Evolutionary conservation across 768 basidiomycete species (phyloP).

Genomic region (Xerocomus brunneocitrinus): DNA sequence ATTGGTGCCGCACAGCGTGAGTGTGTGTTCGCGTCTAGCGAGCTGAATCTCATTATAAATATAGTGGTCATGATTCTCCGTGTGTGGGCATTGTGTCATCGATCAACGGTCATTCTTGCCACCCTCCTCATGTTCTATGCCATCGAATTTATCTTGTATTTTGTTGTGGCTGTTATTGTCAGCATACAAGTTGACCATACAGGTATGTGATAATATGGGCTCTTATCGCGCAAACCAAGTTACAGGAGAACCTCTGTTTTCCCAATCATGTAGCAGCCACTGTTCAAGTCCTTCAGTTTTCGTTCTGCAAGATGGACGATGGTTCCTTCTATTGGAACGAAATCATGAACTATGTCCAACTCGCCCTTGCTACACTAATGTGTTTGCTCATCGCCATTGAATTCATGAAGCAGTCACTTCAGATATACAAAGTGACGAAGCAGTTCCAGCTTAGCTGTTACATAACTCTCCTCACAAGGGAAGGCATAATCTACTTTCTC

Average conservation of each 20-base stretch:
- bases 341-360: background rate
- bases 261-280: background rate
- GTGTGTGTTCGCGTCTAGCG: background rate
- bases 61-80: conserved; percentile 3
- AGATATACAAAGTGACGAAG: background rate
- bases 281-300: background rate
- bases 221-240: too few relatives aligned
- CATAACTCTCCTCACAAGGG: background rate
- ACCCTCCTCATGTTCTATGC: background rate
- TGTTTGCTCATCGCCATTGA: background rate
- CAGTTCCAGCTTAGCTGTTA: background rate
- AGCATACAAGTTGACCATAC: background rate
- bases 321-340: background rate
- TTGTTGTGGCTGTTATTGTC: background rate
- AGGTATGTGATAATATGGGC: background rate
- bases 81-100: background rate
- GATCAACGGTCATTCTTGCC: background rate
- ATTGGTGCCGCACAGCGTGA: background rate
- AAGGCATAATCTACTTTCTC: background rate
- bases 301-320: background rate
- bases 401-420: background rate
- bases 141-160: background rate
- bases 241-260: background rate
- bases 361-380: background rate
- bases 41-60: background rate